phyloP scores from a whole-genome alignment of 345 rosid genomes.

The Dimocarpus longan region DNA sequence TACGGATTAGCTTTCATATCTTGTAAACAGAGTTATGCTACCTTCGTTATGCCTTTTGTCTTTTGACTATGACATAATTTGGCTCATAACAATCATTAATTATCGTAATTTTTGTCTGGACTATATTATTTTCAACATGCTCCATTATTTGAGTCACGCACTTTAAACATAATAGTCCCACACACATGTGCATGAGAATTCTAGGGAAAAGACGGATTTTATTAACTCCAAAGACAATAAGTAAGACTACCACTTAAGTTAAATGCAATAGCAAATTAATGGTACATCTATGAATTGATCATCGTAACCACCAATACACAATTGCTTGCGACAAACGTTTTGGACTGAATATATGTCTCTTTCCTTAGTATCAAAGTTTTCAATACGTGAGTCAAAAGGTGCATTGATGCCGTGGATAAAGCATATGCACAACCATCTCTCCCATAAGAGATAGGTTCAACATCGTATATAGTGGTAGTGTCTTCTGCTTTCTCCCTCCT shows the following conservation, averaged over 20 bases:
- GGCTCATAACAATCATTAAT: conserved; percentile 12
- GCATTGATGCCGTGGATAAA: no score
- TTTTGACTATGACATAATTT: conserved; percentile 6
- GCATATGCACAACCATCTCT: no score
- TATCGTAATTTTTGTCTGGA: neutral
- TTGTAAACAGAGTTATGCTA: neutral
- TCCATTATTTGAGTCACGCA: conserved; percentile 9
- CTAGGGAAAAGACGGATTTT: neutral
- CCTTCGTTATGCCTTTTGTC: neutral
- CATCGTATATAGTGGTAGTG: no score
- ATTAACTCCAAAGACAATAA: neutral
- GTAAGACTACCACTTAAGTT: neutral
- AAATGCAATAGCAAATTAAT: neutral
- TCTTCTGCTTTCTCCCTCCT: no score
- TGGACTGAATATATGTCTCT: conserved; percentile 1
- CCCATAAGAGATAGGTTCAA: no score
- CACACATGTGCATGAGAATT: neutral
- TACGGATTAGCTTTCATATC: neutral
- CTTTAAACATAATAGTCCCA: conserved; percentile 4
- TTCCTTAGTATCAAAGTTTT: conserved; percentile 16
- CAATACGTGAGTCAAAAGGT: neutral
- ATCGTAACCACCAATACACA: neutral
- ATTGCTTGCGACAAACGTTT: conserved; percentile 2
- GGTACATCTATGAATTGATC: neutral
- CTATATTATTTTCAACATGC: neutral